Base-by-base conservation (phyloP, 2,329 filamentous ascomycete genomes). In the Ambrosiella cleistominuta region DNA sequence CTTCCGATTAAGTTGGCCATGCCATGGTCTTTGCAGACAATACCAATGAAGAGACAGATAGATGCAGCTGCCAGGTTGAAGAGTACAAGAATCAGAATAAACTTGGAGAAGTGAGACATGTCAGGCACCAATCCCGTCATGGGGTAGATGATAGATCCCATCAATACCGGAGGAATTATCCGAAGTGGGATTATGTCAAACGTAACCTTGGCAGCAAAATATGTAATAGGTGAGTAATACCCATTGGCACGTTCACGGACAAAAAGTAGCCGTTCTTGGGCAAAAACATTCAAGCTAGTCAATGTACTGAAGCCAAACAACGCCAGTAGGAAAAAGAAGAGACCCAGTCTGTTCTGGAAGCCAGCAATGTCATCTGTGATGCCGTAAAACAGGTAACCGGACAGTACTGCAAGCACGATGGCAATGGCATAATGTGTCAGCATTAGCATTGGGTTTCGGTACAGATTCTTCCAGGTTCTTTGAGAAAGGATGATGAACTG, bases 371-470 rank as follows among this genome's bases (percentile, higher is more conserved):
- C 90, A 66, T 95, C 89, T 0, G 90, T 95, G 53, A 98, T 75
- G 1, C 91, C 93, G 65, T 97, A 98, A 74, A 97, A 98, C 11
- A 98, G 78, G 70, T 87, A 97, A 2, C 93, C 93, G 1, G 91
- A 90, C 60, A 98, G 85, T 4, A 97, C 91, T 1, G 90, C 93
- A 5, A 98, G 79, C 0, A 97, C 73, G 61, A 98, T 97, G 7
- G 93, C 89, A 64, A 96, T 97, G 42, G 93, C 93, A 67, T 97
- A 98, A 71, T 98, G 93, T 0, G 90, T 96, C 60, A 98, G 79
- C 93, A 98, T 98, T 61, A 98, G 75, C 80, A 97, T 90, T 1
- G 93, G 93, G 68, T 98, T 96, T 59, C 93, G 83, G 73, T 98
- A 97, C 6, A 98, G 77, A 67, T 98, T 98, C 67, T 86, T 89